Base-by-base conservation (phyloP, 768 basidiomycete genomes). In the Suillus occidentalis region DNA sequence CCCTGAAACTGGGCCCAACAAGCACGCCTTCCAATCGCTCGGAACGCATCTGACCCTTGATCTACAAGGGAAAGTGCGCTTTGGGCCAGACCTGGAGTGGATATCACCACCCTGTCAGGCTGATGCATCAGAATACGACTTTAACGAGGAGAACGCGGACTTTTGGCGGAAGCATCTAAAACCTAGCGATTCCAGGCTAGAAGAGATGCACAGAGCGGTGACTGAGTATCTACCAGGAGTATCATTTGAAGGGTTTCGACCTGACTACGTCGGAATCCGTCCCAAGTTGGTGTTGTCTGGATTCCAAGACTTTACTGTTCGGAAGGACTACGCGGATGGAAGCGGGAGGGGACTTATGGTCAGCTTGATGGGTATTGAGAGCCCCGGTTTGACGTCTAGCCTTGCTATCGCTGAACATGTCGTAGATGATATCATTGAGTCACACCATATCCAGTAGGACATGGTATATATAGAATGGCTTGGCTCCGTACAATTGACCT, bases 81-180 rank as follows among this genome's bases (percentile, higher is more conserved):
- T 99, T 75, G 97, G 97, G 0, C 97, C 97, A 6, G 94, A 98
- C 72, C 82, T 97, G 18, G 90, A 97, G 73, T 94, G 92, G 91
- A 81, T 97, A 69, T 80, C 83, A 3, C 87, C 89, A 3, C 83
- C 84, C 31, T 64, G 74, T 28, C 50, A 16, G 8, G 28, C 25
- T 6, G 56, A 68, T 25, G 68, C 71, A 58, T 62, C 60, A 6
- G 71, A 74, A 22, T 74, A 74, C 31, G 72, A 77, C 31, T 53
- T 28, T 40, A 66, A 81, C 43, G 75, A 83, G 63, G 81, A 82
- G 22, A 84, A 85, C 40, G 77, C 81, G 1, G 90, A 95, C 67
- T 95, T 93, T 72, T 97, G 95, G 95, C 80, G 76, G 28, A 78
- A 78, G 47, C 81, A 89, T 72, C 78, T 97, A 53, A 77, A 83